Percentiles rank a stretch among this genome's conserved stretches.
Evolutionary conservation across 2,329 filamentous ascomycete species (phyloP).

Genomic region (Trichoderma cornu-damae): DNA sequence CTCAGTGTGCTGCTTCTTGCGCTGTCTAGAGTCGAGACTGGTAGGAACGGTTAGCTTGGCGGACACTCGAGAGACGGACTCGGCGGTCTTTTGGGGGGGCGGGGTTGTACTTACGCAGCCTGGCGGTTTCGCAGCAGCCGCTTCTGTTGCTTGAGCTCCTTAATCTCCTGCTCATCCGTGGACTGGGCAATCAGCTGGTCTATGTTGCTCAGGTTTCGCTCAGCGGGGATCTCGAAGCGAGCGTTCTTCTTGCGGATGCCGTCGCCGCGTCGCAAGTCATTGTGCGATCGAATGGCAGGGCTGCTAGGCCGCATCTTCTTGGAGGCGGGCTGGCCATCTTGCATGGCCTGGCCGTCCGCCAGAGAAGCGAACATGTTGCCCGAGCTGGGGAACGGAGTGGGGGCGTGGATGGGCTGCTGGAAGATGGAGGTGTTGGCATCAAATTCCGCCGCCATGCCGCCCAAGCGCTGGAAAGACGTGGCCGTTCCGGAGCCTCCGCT

Average conservation of each 20-base stretch:
- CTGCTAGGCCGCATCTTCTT: constrained; percentile 63
- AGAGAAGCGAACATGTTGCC: constrained; percentile 51
- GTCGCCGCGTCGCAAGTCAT: constrained; percentile 71
- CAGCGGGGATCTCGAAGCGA: constrained; percentile 91
- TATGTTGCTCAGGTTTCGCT: constrained; percentile 90
- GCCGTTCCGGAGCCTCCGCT: constrained; percentile 63
- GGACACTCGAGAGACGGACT: constrained; percentile 7
- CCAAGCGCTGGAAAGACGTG: constrained; percentile 66
- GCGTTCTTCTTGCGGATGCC: constrained; percentile 99
- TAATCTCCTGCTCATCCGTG: constrained; percentile 86
- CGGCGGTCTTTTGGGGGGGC: neutral
- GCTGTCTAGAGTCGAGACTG: constrained; percentile 90
- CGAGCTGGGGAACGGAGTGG: constrained; percentile 52
- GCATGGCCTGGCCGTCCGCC: constrained; percentile 46
- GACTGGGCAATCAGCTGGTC: constrained; percentile 86
- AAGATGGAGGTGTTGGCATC: constrained; percentile 51
- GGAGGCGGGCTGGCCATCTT: constrained; percentile 47
- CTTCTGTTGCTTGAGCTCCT: constrained; percentile 98
- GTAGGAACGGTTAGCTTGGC: constrained; percentile 19
- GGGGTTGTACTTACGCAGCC: constrained; percentile 70
- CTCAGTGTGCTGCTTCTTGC: constrained; percentile 98
- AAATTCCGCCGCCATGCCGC: constrained; percentile 52
- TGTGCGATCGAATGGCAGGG: constrained; percentile 66
- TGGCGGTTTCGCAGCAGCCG: constrained; percentile 89
- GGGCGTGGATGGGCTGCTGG: constrained; percentile 47